These are phyloP conservation scores for Marasmius sp. DNA, from an alignment of 1,284 basidiomycete genomes.

Conservation along the genomic window DNA sequence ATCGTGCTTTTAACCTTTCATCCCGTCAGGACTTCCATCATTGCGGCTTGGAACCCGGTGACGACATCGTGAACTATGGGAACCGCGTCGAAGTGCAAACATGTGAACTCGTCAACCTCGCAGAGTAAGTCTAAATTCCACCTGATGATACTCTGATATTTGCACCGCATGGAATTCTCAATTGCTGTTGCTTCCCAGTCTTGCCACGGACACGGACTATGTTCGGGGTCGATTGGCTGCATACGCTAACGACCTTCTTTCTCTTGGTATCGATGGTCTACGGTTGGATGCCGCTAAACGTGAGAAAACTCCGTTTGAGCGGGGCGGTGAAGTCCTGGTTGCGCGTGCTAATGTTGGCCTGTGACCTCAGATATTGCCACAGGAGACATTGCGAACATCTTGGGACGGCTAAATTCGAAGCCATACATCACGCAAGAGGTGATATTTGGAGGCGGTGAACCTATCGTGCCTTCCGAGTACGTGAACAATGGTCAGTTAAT, in stretches of 20 bases:
- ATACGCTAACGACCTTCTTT: slow-evolving; percentile 62
- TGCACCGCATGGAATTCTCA: neutral
- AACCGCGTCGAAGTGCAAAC: slow-evolving; percentile 58
- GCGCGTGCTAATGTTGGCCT: neutral
- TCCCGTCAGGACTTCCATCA: slow-evolving; percentile 56
- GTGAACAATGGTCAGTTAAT: slow-evolving; percentile 42
- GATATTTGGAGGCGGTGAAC: slow-evolving; percentile 51
- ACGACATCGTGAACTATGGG: slow-evolving; percentile 57
- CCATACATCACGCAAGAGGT: slow-evolving; percentile 65
- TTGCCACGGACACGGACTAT: slow-evolving; percentile 62
- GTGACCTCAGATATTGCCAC: slow-evolving; percentile 48
- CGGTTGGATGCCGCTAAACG: slow-evolving; percentile 70
- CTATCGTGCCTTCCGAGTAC: slow-evolving; percentile 57
- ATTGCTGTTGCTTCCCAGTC: slow-evolving; percentile 28
- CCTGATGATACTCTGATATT: neutral
- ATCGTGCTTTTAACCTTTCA: neutral
- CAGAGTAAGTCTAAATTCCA: slow-evolving; percentile 44
- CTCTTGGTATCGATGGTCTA: slow-evolving; percentile 63
- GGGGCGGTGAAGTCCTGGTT: neutral
- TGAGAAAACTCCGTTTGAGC: slow-evolving; percentile 26
- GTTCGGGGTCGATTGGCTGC: slow-evolving; percentile 52
- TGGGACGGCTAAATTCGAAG: slow-evolving; percentile 36
- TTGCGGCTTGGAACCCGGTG: slow-evolving; percentile 52
- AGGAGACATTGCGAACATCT: slow-evolving; percentile 54
- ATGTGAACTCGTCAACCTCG: slow-evolving; percentile 55